Base-by-base conservation (phyloP, 345 rosid genomes). In the Toxicodendron radicans region DNA sequence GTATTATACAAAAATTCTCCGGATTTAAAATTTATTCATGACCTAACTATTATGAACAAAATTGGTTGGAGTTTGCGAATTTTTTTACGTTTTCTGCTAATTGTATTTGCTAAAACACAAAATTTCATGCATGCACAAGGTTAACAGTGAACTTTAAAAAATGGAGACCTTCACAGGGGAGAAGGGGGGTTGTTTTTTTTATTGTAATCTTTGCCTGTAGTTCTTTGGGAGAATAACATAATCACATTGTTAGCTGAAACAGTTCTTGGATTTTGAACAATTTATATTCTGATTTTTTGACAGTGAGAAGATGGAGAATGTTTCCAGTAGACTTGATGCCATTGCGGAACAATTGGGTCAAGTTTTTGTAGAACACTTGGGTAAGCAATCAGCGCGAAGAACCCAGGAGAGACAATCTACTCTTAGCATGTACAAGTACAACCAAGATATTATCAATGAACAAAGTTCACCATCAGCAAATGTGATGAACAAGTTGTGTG, bases 271-370 rank as follows among this genome's bases (percentile, higher is more conserved):
- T 64, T 10, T 8, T 41, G 30, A 41, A 38, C 16, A 18, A 24
- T 48, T 49, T 51, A 56, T 49, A 2, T 23, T 35, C 11, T 32
- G 16, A 21, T 10, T 60, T n/a, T 72, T 78, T 38, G 8, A 38
- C 81, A 92, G 97, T 70, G 83, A 85, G 72, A 85, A 78, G 74
- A 83, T 92, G 83, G 94, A 88, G 81, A 81, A 75, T 32, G 75
- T 92, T 58, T 83, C 79, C 3, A 84, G 81, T 30, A 87, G 83
- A 61, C 89, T 92, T 1, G 91, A 89, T 46, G 80, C 11, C 9
- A 71, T 88, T 14, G 94, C 87, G 0, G 76, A 85, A 60, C 71
- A 82, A 52, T 71, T 90, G 82, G 80, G 85, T 30, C 81, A 83
- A 45, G 72, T 87, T 3, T 82, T 90, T 30, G 78, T 78, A 0